Conservation (phyloP, 129 eudicot genomes). For the Oenanthe sinensis region DNA sequence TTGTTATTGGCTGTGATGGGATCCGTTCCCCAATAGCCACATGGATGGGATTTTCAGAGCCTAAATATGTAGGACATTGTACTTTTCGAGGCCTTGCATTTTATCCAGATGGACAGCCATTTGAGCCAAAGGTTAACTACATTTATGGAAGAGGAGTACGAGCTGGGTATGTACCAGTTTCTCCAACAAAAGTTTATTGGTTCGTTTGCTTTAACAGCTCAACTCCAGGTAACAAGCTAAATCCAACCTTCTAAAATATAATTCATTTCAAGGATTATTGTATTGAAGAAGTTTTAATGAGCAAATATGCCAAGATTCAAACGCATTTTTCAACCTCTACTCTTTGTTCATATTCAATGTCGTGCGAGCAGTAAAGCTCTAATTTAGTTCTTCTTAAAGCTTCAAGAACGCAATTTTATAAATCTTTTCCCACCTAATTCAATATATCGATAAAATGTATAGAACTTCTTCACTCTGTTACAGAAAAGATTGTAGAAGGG, state of each 20-base stretch:
- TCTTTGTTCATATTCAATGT: background rate
- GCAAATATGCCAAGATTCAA: background rate
- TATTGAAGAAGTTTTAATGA: background rate
- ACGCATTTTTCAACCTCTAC: background rate
- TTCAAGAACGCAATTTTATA: no score
- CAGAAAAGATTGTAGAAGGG: no score
- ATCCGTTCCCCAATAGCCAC: constrained; percentile 70
- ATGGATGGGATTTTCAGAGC: constrained; percentile 92
- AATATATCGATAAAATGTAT: no score
- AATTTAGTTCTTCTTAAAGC: no score
- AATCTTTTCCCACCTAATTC: no score
- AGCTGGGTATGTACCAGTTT: constrained; percentile 78
- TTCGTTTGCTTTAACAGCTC: constrained; percentile 80
- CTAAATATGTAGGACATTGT: constrained; percentile 70
- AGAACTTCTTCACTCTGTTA: no score
- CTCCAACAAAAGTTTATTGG: constrained; percentile 88
- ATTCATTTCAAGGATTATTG: background rate
- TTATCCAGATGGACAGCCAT: constrained; percentile 79
- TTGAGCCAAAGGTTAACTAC: constrained; percentile 55
- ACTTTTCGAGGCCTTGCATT: constrained; percentile 87
- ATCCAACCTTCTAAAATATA: background rate
- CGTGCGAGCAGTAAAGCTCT: no score
- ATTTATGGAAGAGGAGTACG: constrained; percentile 83
- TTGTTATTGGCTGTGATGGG: constrained; percentile 92
- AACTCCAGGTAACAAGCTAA: constrained; percentile 47